Evolutionary conservation across 768 basidiomycete species (phyloP).

Genomic region (Termitomyces heimii): DNA sequence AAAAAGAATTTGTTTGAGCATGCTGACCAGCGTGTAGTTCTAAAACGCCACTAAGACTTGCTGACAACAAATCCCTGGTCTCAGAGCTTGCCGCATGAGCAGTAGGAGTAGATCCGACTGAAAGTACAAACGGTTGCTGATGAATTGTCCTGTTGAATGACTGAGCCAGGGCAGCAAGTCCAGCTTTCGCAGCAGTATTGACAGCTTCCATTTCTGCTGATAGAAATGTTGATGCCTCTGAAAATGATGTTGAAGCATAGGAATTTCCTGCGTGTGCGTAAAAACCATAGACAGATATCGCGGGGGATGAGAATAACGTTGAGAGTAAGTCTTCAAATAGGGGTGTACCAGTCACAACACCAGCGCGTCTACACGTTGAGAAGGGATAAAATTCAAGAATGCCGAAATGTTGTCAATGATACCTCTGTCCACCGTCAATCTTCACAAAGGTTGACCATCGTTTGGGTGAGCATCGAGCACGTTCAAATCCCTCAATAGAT

Average conservation of each 20-base stretch:
- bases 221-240: conserved; percentile 61
- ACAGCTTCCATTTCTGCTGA: conserved; percentile 67
- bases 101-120: conserved; percentile 84
- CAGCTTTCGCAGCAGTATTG: conserved; percentile 56
- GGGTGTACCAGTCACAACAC: conserved; percentile 47
- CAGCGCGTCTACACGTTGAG: conserved; percentile 55
- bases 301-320: conserved; percentile 45
- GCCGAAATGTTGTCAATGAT: conserved; percentile 16
- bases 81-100: conserved; percentile 69
- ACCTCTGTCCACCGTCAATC: conserved; percentile 75
- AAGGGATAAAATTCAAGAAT: conserved; percentile 9
- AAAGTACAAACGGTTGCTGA: conserved; percentile 57
- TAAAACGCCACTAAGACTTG: conserved; percentile 50
- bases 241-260: conserved; percentile 67
- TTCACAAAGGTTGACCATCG: conserved; percentile 80
- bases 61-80: conserved; percentile 35
- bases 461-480: conserved; percentile 26
- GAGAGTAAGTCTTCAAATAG: conserved; percentile 52
- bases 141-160: conserved; percentile 25
- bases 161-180: conserved; percentile 38
- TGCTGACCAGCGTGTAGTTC: conserved; percentile 71
- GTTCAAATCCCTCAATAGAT: conserved; percentile 58
- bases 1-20: not conserved
- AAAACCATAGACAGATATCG: conserved; percentile 70
- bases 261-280: conserved; percentile 77